Evolutionary conservation across 2,329 filamentous ascomycete species (phyloP), one percentile per base, ranked within the genome.

Genomic region (Ascochyta fabae): DNA sequence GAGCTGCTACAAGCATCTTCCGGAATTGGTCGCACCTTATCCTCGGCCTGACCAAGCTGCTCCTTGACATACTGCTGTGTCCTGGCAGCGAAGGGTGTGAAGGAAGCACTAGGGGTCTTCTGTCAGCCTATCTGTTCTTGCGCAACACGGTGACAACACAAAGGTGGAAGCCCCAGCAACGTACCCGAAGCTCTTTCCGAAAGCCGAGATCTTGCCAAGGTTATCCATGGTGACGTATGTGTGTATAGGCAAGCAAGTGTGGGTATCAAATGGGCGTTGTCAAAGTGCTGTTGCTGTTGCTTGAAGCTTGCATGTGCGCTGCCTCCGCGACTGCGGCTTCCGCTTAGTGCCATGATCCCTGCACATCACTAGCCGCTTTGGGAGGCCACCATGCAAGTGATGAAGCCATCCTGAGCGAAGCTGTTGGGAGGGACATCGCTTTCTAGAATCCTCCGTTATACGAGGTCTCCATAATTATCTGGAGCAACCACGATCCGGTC

Each of bases 41-140:
- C 95, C 65, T 96, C 93, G 60, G 87, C 91, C 79, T 96, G 91
- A 47, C 95, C 95, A 60, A 98, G 86, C 81, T 97, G 93, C 80
- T 99, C 95, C 83, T 96, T 97, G 76, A 96, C 91, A 82, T 94
- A 96, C 82, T 99, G 95, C 78, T 96, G 92, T 53, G 92, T 97
- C 73, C 94, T 90, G 72, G 92, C 90, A 64, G 93, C 92, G 76
- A 96, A 96, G 33, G 95, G 95, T 64, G 91, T 92, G 79, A 98
- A 91, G 68, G 88, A 88, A 64, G 90, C 89, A 74, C 92, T 93
- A 72, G 72, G 86, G 75, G 81, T 65, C 66, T 74, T 67, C 71
- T 74, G 74, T 75, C 69, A 77, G 72, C 70, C 67, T 59, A 51
- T 65, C 52, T 56, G 36, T 44, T 61, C 48, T 58, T 65, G 58